Percentiles rank a stretch among this genome's conserved stretches.
phyloP scores from a whole-genome alignment of 495 filamentous ascomycete genomes.

The Penicillium desertorum region DNA sequence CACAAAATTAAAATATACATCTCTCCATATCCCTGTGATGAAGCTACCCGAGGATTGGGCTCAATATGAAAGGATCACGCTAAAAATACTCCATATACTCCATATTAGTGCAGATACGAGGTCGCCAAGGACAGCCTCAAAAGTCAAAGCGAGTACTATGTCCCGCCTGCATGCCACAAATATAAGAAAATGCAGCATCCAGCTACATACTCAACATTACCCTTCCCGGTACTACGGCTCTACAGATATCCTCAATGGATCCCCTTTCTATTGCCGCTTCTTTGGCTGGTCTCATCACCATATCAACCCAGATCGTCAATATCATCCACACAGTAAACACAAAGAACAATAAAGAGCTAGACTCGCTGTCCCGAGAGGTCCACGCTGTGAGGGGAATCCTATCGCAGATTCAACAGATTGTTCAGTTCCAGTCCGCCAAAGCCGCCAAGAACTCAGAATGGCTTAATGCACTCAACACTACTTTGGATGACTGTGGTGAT shows the following conservation, averaged over 20 bases:
- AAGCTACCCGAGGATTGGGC: not conserved
- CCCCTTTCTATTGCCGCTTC: not conserved
- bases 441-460: constrained; percentile 3
- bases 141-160: not conserved
- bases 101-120: not conserved
- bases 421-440: not conserved
- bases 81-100: not conserved
- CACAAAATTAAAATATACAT: no score
- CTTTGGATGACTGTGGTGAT: constrained; percentile 6
- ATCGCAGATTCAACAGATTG: not conserved
- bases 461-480: constrained; percentile 9
- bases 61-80: not conserved
- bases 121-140: not conserved
- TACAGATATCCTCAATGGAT: not conserved
- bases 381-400: not conserved
- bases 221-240: not conserved
- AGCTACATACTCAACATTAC: not conserved
- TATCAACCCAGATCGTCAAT: not conserved
- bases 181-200: not conserved
- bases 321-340: not conserved
- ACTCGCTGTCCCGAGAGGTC: not conserved
- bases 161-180: not conserved
- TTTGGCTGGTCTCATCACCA: not conserved
- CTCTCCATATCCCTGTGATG: no score
- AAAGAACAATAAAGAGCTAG: not conserved